Evolutionary conservation across 495 filamentous ascomycete genomes (phyloP), one percentile per base, ranked within the genome.

Genomic region (Viridothelium virens): DNA sequence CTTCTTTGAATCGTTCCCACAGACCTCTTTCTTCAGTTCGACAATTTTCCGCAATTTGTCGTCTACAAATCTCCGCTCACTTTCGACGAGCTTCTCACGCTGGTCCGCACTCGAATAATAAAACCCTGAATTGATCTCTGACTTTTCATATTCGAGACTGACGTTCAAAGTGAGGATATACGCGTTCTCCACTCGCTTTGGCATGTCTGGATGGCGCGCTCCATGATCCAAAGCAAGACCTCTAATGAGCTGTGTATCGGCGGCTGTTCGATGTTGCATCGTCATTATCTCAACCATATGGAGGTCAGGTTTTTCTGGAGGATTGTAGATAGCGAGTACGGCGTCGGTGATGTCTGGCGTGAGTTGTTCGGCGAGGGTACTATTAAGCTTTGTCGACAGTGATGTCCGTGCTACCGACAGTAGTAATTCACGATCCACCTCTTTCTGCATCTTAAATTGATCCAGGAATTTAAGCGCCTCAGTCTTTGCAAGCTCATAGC

Each of bases 251-350:
- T 96, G 91, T 36, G 94, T 99, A 76, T 99, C 94, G 11, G 94
- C 89, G 59, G 94, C 93, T 46, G 89, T 90, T 65, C 93, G 91
- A 80, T 99, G 94, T 76, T 97, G 94, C 94, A 99, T 99, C 74
- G 95, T 97, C 95, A 97, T 97, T 70, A 99, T 97, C 78, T 99
- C 94, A 69, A 99, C 83, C 94, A 99, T 99, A 79, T 97, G 93
- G 68, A 99, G 78, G 76, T 99, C 94, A 56, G 94, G 94, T 79
- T 97, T 97, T 69, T 86, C 87, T 38, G 91, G 90, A 37, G 91
- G 77, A 73, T 89, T 83, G 79, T 96, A 92, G 75, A 99, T 99
- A 61, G 95, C 83, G 64, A 97, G 84, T 56, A 97, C 94, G 64
- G 94, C 90, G 76, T 99, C 94, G 71, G 96, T 92, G 70, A 99